These are phyloP conservation scores for Hypoxylon crocopeplum DNA, from an alignment of 495 filamentous ascomycete species.

Conservation along the genomic window DNA sequence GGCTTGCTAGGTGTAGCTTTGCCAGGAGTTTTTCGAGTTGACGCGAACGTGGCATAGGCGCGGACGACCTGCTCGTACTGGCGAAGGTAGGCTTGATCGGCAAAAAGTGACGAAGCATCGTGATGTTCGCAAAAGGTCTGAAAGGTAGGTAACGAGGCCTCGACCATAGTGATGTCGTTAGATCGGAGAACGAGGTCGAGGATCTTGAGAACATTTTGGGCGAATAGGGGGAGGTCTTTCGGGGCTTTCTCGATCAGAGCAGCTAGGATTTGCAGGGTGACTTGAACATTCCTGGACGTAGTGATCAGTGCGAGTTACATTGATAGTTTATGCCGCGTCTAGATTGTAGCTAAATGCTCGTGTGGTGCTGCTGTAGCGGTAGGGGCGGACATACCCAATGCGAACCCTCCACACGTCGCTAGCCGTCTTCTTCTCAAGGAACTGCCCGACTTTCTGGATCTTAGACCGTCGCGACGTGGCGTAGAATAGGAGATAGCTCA, in stretches of 20 bases:
- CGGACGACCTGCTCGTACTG: constrained; percentile 81
- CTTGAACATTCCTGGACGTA: constrained; percentile 80
- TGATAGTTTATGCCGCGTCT: neutral
- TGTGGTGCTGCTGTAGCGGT: neutral
- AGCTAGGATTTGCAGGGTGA: constrained; percentile 85
- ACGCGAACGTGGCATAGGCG: constrained; percentile 79
- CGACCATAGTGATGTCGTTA: constrained; percentile 84
- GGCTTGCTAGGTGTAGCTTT: constrained; percentile 68
- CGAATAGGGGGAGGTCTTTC: constrained; percentile 87
- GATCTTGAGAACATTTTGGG: constrained; percentile 77
- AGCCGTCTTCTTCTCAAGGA: constrained; percentile 87
- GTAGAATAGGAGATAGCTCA: constrained; percentile 95
- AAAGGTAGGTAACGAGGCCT: constrained; percentile 84
- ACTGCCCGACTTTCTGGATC: constrained; percentile 90
- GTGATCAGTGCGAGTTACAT: constrained; percentile 13
- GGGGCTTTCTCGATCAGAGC: constrained; percentile 91
- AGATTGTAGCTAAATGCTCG: neutral
- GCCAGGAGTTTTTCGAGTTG: constrained; percentile 55
- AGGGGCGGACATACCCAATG: constrained; percentile 69
- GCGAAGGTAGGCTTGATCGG: constrained; percentile 80
- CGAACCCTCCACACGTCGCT: constrained; percentile 83
- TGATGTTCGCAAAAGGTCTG: constrained; percentile 82
- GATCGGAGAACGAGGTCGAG: constrained; percentile 78
- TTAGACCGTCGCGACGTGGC: constrained; percentile 90
- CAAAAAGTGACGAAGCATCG: constrained; percentile 76